Base-by-base conservation (phyloP, 2,329 filamentous ascomycete genomes). In the Eutypella sp. region DNA sequence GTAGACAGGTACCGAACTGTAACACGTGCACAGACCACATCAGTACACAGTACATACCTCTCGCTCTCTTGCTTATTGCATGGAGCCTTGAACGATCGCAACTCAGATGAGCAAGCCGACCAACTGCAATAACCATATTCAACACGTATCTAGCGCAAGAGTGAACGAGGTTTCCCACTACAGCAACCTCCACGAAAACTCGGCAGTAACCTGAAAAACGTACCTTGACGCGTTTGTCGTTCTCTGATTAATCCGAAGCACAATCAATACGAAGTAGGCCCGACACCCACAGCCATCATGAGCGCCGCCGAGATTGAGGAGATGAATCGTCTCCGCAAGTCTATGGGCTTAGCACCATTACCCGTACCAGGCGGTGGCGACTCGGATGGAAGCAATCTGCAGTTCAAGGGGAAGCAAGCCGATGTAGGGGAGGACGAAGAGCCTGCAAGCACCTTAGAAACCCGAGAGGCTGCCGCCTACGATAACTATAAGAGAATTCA, bases 301-400 rank as follows among this genome's bases (percentile, higher is more conserved):
- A 81, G 84, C 65, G 74, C 82, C 57, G 81, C 88, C 38, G 85
- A 87, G 23, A 91, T 97, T 62, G 88, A 95, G 68, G 90, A 96
- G 76, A 89, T 89, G 55, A 97, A 97, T 72, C 87, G 91, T 63
- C 85, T 96, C 61, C 89, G 92, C 59, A 76, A 85, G 58, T 89
- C 89, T 41, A 82, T 96, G 71, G 92, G 92, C 61, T 82, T 96
- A 74, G 89, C 92, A 63, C 91, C 90, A 22, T 73, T 97, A 60
- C 89, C 90, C 20, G 87, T 95, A 10, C 87, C 91, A 22, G 88
- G 88, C 54, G 76, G 75, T n/a, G 18, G 19, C 20, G 87, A 95
- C 9, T 87, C 91, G 20, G 87, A 87, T 54, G 76, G 75, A 47
- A 67, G 68, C 38, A 63, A 63, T 39, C 58, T 61, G 47, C 64